Conservation (phyloP, 2,329 filamentous ascomycete species). For the Microdochium paspali region DNA sequence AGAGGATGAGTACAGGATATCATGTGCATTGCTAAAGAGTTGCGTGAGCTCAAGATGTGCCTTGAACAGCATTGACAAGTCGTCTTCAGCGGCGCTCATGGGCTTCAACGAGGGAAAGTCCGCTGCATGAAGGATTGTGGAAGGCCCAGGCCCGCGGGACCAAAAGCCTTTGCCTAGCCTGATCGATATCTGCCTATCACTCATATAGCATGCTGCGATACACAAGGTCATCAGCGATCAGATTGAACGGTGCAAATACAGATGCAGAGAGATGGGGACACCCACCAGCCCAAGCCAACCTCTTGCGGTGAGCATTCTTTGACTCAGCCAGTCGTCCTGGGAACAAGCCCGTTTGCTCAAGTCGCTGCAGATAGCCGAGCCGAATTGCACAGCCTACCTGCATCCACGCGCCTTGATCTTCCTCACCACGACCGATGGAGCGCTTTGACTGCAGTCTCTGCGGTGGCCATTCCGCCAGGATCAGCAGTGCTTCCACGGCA, state of each 20-base stretch:
- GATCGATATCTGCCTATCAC: slow-evolving; percentile 60
- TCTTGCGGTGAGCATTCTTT: slow-evolving; percentile 49
- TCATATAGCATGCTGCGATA: slow-evolving; percentile 48
- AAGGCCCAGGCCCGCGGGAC: slow-evolving; percentile 60
- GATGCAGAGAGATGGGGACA: slow-evolving; percentile 6
- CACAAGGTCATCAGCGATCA: not conserved
- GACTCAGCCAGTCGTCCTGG: slow-evolving; percentile 50
- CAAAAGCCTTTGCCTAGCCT: slow-evolving; percentile 65
- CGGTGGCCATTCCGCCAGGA: slow-evolving; percentile 66
- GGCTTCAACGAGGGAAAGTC: slow-evolving; percentile 60
- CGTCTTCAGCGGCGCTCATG: slow-evolving; percentile 48
- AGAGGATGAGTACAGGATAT: slow-evolving; percentile 63
- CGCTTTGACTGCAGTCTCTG: slow-evolving; percentile 53
- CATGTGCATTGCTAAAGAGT: slow-evolving; percentile 64
- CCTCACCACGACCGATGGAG: slow-evolving; percentile 60
- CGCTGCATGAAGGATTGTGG: slow-evolving; percentile 53
- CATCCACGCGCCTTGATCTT: slow-evolving; percentile 71
- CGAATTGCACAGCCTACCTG: slow-evolving; percentile 62
- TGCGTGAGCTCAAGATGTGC: slow-evolving; percentile 63
- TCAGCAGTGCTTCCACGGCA: slow-evolving; percentile 58
- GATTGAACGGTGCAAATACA: not conserved
- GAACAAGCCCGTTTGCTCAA: slow-evolving; percentile 60
- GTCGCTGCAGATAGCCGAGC: slow-evolving; percentile 59
- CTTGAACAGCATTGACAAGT: slow-evolving; percentile 60
- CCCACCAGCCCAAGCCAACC: slow-evolving; percentile 56